Evolutionary conservation across 202 grass and related monocot genomes (phyloP), one percentile per base, ranked within the genome.

Genomic region (Brachypodium distachyon): DNA sequence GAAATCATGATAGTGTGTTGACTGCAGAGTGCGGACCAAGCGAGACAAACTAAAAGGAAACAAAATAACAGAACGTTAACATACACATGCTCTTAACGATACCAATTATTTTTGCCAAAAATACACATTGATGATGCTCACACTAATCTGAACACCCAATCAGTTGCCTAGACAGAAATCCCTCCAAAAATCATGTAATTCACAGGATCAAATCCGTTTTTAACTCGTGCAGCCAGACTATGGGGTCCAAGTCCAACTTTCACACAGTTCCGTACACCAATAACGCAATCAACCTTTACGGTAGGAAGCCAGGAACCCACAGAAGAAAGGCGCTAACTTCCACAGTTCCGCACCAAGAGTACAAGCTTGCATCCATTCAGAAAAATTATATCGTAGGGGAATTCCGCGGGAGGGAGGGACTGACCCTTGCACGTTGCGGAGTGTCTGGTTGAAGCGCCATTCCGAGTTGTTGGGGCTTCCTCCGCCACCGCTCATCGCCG

Each of bases 391-490:
- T 58, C 9, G 33, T 6, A 64, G 6, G 43, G n/a, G 27, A 72
- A 10, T 47, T 61, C 3, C 16, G 27, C 19, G 41, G 61, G 52
- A 58, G 1, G 29, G 28, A 65, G 22, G 44, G 8, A 37, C 84
- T 80, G 61, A 93, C 91, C 91, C 87, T 83, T 93, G 91, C 49
- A 93, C 91, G 51, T 87, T 93, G 41, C 81, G 76, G 32, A 90
- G 87, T 22, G 91, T 93, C 73, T 93, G 87, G 49, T 93, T 93
- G 78, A 93, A 93, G 32, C 87, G 77, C 91, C 91, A 87, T 71
- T 93, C 91, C 13, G 86, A 79, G 86, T 88, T 82, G 86, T 90
- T 93, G 3, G 87, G 78, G 41, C 81, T 90, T 25, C 81, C 66
- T 48, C 71, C 73, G 55, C 90, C 66, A 67, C 85, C 67, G 28